Base-by-base conservation (phyloP, 2,329 filamentous ascomycete genomes). In the Paracorniculantispora psalliotae region DNA sequence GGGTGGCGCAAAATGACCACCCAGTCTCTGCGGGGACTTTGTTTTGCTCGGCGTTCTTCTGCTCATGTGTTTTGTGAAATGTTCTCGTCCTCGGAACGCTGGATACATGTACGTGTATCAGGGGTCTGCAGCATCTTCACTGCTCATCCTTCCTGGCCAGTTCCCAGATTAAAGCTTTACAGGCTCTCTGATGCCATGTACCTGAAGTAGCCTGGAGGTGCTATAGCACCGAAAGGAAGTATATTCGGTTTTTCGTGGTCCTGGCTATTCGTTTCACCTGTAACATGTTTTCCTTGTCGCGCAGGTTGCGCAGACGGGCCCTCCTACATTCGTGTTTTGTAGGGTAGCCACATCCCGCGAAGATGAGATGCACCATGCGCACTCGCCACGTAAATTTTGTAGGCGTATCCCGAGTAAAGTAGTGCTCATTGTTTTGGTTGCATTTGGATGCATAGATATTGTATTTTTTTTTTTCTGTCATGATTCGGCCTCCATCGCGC, bases 221-320 rank as follows among this genome's bases (percentile, higher is more conserved):
- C n/a, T n/a, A n/a, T n/a, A n/a, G n/a, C n/a, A n/a, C n/a, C n/a
- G n/a, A n/a, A n/a, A n/a, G n/a, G n/a, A n/a, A 61, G 50, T 63
- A 59, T 69, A 19, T 46, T 37, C 70, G 66, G 61, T 62, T 61
- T 62, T 66, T 65, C 59, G 67, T 84, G 79, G 78, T 78, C 74
- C 71, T 72, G 80, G 80, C 77, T 74, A 79, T 81, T 86, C 83
- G 82, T 86, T 86, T 84, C 78, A 80, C 82, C 79, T 81, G 79
- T 77, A 67, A 86, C 83, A 85, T 79, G 61, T 63, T 44, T 30
- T 26, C 15, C 9, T 13, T 2, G 12, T 46, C 7, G 52, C 30
- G 4, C 2, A 26, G 21, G 15, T 46, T 5, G 52, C 21, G 43
- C n/a, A 19, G 7, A 17, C 35, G n/a, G 23, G 33, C 3, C 21